A percentile compares a stretch with the other conserved stretches of the same genome.
Conservation (phyloP, 495 filamentous ascomycete species). For the Rhypophila decipiens region DNA sequence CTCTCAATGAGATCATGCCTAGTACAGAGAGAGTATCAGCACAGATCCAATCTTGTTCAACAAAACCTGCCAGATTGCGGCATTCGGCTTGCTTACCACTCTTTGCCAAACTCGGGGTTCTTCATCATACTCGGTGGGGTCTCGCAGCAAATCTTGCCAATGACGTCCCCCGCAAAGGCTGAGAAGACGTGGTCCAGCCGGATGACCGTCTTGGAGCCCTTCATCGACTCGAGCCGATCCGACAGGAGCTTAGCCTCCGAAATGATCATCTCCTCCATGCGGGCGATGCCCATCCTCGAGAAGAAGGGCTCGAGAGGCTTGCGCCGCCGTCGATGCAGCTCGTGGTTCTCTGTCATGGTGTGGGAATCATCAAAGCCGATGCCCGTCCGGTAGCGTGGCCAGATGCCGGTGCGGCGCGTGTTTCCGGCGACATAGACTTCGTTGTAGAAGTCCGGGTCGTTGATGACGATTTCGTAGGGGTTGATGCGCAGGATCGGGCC, state of each 20-base stretch:
- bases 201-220: not conserved
- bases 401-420: not conserved
- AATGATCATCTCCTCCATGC: conserved; percentile 11
- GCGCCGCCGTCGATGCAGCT: conserved; percentile 12
- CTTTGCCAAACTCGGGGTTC: no score
- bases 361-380: conserved; percentile 1
- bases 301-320: conserved; percentile 19
- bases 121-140: no score
- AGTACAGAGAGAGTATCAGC: no score
- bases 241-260: not conserved
- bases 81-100: no score
- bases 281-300: conserved; percentile 8
- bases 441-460: conserved; percentile 34
- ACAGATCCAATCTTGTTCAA: no score
- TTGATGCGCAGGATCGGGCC: conserved; percentile 46
- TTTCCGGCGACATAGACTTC: conserved; percentile 20
- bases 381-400: not conserved
- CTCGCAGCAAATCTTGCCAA: no score
- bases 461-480: conserved; percentile 44
- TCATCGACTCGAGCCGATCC: not conserved
- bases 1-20: no score
- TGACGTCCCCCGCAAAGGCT: conserved; percentile 3
- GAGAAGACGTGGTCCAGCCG: conserved; percentile 7
- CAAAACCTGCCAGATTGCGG: no score
- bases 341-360: conserved; percentile 5